phyloP scores from a whole-genome alignment of 2,329 filamentous ascomycete species.

The Dothiorella sarmentorum region DNA sequence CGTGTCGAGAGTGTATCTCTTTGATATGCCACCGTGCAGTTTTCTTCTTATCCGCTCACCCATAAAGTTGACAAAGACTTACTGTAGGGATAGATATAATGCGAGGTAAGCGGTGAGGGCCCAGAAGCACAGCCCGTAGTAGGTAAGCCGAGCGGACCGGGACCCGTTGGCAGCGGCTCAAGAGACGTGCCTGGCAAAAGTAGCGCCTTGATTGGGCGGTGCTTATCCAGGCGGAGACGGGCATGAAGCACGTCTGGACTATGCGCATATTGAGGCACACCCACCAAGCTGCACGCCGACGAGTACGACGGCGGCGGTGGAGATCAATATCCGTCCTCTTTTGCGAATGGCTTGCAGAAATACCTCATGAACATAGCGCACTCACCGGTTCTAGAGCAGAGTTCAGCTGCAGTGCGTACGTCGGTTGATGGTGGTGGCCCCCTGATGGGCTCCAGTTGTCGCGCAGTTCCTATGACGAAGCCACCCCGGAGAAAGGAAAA shows the following conservation, averaged over 20 bases:
- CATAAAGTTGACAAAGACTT: not conserved
- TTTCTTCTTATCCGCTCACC: not conserved
- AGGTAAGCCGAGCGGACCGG: not conserved
- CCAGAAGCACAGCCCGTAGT: not conserved
- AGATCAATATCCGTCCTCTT: not conserved
- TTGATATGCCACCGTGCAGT: not conserved
- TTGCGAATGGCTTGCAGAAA: not conserved
- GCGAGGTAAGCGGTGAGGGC: not conserved
- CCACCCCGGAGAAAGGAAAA: not conserved
- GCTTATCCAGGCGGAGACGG: not conserved
- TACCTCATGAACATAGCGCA: constrained; percentile 7
- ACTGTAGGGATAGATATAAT: not conserved
- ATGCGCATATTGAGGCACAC: not conserved
- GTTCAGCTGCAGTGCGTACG: not conserved
- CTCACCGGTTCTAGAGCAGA: not conserved
- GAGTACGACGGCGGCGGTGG: not conserved
- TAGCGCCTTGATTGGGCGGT: not conserved
- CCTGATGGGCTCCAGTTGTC: not conserved
- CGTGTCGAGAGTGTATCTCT: not conserved
- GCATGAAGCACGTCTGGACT: constrained; percentile 2
- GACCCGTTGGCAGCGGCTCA: not conserved
- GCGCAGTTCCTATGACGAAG: constrained; percentile 12
- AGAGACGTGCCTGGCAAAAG: not conserved
- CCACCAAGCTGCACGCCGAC: not conserved
- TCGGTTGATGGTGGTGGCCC: not conserved